Conservation (phyloP, 129 eudicot genomes). For the sunflower (Helianthus annuus) region HanXRQr2.0-SUNRISE NC_035443.2:10200909-10201408, state of each 20-base stretch:
- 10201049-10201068: conserved; percentile 15
- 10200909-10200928: conserved; percentile 93
- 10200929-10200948: conserved; percentile 93
- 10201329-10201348: too few relatives aligned
- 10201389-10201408: too few relatives aligned
- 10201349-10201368: too few relatives aligned
- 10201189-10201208: conserved; percentile 81
- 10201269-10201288: not conserved
- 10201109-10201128: conserved; percentile 36
- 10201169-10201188: conserved; percentile 71
- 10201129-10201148: conserved; percentile 68
- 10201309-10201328: too few relatives aligned
- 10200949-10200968: conserved; percentile 92
- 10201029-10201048: conserved; percentile 66
- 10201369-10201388: too few relatives aligned
- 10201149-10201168: conserved; percentile 81
- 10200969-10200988: conserved; percentile 84
- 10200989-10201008: conserved; percentile 84
- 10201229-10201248: not conserved
- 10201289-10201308: too few relatives aligned
- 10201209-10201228: conserved; percentile 5
- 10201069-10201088: not conserved
- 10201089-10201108: not conserved
- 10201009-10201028: conserved; percentile 78
- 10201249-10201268: not conserved